Conservation (phyloP, 1,139 yeast genomes). For the Zygoascus meyerae region DNA sequence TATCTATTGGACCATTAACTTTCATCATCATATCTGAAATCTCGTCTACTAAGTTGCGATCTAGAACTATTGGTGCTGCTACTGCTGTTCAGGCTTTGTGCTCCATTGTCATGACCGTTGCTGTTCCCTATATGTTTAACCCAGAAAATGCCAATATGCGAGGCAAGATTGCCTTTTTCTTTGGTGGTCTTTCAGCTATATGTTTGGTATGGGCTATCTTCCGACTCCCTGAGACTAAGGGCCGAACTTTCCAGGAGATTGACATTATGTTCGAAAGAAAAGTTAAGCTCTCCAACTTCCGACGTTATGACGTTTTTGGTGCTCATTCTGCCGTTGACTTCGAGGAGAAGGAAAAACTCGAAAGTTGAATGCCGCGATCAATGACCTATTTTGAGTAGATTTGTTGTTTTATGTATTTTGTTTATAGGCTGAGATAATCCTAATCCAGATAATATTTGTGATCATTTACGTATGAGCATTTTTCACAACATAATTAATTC, state of each 20-base stretch:
- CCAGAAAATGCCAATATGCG: conserved; percentile 53
- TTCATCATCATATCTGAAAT: conserved; percentile 55
- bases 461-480: too few relatives aligned
- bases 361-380: too few relatives aligned
- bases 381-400: too few relatives aligned
- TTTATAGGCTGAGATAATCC: too few relatives aligned
- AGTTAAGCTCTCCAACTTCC: conserved; percentile 19
- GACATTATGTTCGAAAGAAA: conserved; percentile 34
- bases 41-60: conserved; percentile 50
- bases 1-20: conserved; percentile 53
- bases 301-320: conserved; percentile 13
- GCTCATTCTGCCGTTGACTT: too few relatives aligned
- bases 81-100: conserved; percentile 42
- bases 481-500: too few relatives aligned
- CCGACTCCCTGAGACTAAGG: conserved; percentile 54
- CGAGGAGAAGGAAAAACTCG: too few relatives aligned
- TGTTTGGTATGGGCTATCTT: conserved; percentile 41
- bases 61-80: conserved; percentile 52
- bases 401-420: too few relatives aligned
- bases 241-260: conserved; percentile 54
- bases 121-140: conserved; percentile 56
- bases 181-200: conserved; percentile 46
- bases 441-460: too few relatives aligned
- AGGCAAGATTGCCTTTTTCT: conserved; percentile 55
- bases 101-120: conserved; percentile 42